Conservation (phyloP, 2,329 filamentous ascomycete genomes). For the Diaporthe destruens region DNA sequence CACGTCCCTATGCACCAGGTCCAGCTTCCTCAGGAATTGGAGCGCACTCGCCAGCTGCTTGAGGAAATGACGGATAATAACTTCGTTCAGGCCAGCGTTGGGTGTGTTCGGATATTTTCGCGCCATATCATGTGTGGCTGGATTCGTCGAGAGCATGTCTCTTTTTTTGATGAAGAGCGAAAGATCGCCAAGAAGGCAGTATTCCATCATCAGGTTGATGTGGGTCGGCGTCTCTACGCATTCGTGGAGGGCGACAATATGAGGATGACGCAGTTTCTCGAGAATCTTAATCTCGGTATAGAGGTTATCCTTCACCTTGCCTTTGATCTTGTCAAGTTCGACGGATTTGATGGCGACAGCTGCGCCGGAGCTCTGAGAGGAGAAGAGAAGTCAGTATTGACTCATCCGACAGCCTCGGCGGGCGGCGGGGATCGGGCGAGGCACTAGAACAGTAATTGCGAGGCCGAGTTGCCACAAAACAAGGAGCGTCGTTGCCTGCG, state of each 20-base stretch:
- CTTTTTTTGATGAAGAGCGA: slow-evolving; percentile 97
- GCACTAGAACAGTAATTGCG: not conserved
- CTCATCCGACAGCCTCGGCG: slow-evolving; percentile 25
- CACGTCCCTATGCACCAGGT: slow-evolving; percentile 95
- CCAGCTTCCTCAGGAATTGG: slow-evolving; percentile 85
- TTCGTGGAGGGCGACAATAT: slow-evolving; percentile 96
- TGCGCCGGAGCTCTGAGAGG: slow-evolving; percentile 76
- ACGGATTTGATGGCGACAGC: slow-evolving; percentile 97
- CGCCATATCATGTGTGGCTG: slow-evolving; percentile 89
- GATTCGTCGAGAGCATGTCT: slow-evolving; percentile 81
- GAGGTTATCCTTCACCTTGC: slow-evolving; percentile 96
- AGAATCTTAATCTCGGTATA: slow-evolving; percentile 96
- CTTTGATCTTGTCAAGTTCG: slow-evolving; percentile 89
- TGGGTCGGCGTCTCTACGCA: slow-evolving; percentile 88
- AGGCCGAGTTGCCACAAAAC: not conserved
- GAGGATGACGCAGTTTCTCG: slow-evolving; percentile 91
- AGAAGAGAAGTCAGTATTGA: slow-evolving; percentile 40
- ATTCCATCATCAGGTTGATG: slow-evolving; percentile 99
- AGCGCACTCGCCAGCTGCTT: slow-evolving; percentile 95
- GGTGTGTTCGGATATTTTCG: slow-evolving; percentile 89
- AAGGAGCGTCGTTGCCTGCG: not conserved
- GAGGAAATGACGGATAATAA: slow-evolving; percentile 94
- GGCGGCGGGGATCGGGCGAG: not conserved
- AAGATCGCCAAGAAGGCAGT: slow-evolving; percentile 93
- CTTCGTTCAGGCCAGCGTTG: slow-evolving; percentile 91